These are phyloP conservation scores for Talaromyces sp. DNA, from an alignment of 2,329 filamentous ascomycete genomes.

Conservation along the genomic window DNA sequence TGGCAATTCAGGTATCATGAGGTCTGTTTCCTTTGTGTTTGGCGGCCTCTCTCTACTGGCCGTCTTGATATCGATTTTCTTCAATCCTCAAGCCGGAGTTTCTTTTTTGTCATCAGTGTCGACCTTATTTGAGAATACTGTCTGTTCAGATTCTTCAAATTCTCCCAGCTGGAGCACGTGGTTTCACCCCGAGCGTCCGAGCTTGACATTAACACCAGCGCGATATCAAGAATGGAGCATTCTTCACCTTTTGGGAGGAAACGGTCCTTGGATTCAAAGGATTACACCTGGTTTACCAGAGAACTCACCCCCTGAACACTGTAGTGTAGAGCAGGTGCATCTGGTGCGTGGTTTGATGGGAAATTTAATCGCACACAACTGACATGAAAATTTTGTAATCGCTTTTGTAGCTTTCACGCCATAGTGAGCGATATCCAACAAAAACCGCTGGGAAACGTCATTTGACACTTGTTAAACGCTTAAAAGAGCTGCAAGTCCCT, in stretches of 20 bases:
- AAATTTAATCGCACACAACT: neutral
- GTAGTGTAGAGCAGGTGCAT: conserved; percentile 52
- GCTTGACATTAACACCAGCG: neutral
- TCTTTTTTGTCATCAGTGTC: neutral
- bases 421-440: conserved; percentile 54
- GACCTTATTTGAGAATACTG: neutral
- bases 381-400: neutral
- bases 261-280: conserved; percentile 52
- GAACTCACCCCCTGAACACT: conserved; percentile 42
- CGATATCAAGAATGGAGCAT: conserved; percentile 41
- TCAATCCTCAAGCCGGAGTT: neutral
- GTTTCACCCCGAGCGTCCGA: conserved; percentile 8
- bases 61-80: neutral
- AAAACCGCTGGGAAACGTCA: conserved; percentile 43
- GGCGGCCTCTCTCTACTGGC: neutral
- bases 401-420: conserved; percentile 46
- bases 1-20: neutral
- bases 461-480: conserved; percentile 43
- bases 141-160: conserved; percentile 2
- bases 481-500: conserved; percentile 35
- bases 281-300: conserved; percentile 25
- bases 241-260: conserved; percentile 49
- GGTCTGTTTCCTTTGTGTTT: neutral
- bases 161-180: conserved; percentile 14
- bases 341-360: conserved; percentile 37